Base-by-base conservation (phyloP, 2,329 filamentous ascomycete species). In the Trichophyton verrucosum region DNA sequence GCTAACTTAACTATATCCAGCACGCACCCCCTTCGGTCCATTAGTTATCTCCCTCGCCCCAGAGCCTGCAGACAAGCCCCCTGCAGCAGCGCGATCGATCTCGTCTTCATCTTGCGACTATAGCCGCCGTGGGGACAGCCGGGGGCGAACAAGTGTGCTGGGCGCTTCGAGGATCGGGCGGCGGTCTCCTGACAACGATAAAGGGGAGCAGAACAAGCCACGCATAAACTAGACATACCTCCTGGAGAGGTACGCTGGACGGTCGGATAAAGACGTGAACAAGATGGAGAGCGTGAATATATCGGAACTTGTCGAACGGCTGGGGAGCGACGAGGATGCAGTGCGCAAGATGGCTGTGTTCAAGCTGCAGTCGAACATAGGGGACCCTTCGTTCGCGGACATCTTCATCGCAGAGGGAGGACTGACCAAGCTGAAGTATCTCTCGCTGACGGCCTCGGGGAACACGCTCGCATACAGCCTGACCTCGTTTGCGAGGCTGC, bases 331-430 rank as follows among this genome's bases (percentile, higher is more conserved):
- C 61, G 82, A 96, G 76, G 94, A 99, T 80, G 91, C 89, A 61
- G 86, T 89, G 67, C 89, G 91, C 70, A 99, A 99, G 76, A 96
- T 97, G 89, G 94, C 94, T 63, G 94, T 95, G 63, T 99, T 99
- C 82, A 96, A 96, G 78, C 84, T 99, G 66, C 94, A 99, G 76
- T 87, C 84, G 65, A 91, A 89, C 64, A 96, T 99, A 75, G 92
- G 91, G 72, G 94, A 99, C 75, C 92, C 92, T 27, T 88, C 91
- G 58, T 97, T 97, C 73, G 94, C 94, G 69, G 94, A 97, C 73
- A 86, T 95, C 68, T 99, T 99, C 77, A 95, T 97, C 64, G 85
- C 87, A 58, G 88, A 91, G 57, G 91, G 91, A 61, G 94, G 94
- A 3, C 80, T 97, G 65, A 81, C 85, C 66, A 85, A 92, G 66